Evolutionary conservation across 148 eudicot species (phyloP).

Genomic region (Salicornia ramosissima): DNA sequence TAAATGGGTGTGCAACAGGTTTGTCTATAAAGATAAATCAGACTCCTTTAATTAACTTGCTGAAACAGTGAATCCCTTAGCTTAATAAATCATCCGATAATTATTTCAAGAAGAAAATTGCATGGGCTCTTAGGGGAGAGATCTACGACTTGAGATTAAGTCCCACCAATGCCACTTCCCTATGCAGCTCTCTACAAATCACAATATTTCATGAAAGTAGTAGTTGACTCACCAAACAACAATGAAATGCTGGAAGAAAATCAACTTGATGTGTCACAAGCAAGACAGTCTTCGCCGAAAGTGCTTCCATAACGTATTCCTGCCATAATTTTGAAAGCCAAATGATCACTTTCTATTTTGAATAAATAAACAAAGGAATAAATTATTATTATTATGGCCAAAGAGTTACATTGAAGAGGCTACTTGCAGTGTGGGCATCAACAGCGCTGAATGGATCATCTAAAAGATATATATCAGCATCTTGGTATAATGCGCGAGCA

Average conservation of each 20-base stretch:
- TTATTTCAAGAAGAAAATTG: slow-evolving; percentile 4
- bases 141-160: too few species aligned
- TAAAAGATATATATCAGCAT: slow-evolving; percentile 84
- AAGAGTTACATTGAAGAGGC: slow-evolving; percentile 62
- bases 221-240: slow-evolving; percentile 61
- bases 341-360: neutral
- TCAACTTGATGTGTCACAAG: slow-evolving; percentile 98
- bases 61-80: neutral
- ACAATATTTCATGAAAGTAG: neutral
- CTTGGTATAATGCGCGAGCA: slow-evolving; percentile 88
- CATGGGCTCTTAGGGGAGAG: neutral
- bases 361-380: neutral
- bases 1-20: too few species aligned
- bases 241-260: slow-evolving; percentile 87
- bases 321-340: slow-evolving; percentile 27
- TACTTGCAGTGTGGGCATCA: slow-evolving; percentile 91
- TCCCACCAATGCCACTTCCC: too few species aligned
- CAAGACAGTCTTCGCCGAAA: slow-evolving; percentile 72
- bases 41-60: too few species aligned
- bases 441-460: slow-evolving; percentile 99
- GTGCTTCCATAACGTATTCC: slow-evolving; percentile 92
- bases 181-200: too few species aligned
- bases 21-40: too few species aligned
- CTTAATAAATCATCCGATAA: neutral
- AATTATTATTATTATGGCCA: neutral